These are phyloP conservation scores for Mortierella hygrophila DNA, from an alignment of 192 early-diverging fungal species.

Conservation along the genomic window DNA sequence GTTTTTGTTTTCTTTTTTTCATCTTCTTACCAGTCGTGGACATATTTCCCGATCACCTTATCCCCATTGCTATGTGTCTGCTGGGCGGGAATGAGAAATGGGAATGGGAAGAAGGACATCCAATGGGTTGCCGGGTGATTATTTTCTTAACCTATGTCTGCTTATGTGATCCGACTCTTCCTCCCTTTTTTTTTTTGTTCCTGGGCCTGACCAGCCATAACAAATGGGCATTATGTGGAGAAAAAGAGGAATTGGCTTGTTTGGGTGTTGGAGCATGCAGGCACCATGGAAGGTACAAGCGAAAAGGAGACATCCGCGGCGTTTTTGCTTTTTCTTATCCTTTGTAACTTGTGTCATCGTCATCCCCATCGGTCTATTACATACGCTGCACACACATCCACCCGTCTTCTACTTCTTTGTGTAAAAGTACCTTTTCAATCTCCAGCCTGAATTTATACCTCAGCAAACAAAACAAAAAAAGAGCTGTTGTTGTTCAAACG, in stretches of 20 bases:
- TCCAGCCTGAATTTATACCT: not conserved
- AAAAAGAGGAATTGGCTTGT: not conserved
- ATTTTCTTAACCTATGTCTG: not conserved
- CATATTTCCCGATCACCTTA: not conserved
- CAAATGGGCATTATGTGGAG: not conserved
- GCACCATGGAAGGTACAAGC: not conserved
- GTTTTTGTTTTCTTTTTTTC: not conserved
- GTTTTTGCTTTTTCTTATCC: not conserved
- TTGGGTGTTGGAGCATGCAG: not conserved
- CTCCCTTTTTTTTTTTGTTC: not conserved
- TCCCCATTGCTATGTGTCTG: no score
- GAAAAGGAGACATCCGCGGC: not conserved
- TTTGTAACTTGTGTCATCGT: not conserved
- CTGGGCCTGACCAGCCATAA: not conserved
- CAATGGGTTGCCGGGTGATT: not conserved
- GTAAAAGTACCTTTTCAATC: no score
- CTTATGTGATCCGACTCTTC: conserved; percentile 20
- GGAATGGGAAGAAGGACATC: not conserved
- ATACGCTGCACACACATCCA: not conserved
- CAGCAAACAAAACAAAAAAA: not conserved
- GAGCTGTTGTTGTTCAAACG: not conserved
- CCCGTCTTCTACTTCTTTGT: not conserved
- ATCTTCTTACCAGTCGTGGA: not conserved
- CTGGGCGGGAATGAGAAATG: no score
- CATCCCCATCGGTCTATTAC: not conserved